These are phyloP conservation scores for Aspergillus quadricinctus DNA, from an alignment of 2,329 filamentous ascomycete genomes.

Conservation along the genomic window DNA sequence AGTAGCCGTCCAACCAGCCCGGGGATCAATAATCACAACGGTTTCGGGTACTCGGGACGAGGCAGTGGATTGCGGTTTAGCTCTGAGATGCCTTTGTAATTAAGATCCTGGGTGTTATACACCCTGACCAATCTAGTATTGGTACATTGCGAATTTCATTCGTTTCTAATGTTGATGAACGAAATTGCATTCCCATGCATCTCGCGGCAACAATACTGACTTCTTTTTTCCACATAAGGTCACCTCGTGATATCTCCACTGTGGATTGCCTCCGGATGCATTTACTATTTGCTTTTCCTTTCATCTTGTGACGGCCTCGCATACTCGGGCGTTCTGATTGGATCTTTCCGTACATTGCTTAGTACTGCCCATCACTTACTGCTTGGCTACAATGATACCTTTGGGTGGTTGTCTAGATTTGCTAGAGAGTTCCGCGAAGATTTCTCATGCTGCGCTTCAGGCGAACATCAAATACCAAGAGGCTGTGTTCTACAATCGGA, in stretches of 20 bases:
- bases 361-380: neutral
- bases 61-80: constrained; percentile 38
- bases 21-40: constrained; percentile 31
- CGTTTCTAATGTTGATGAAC: neutral
- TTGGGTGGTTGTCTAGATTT: neutral
- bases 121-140: neutral
- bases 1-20: constrained; percentile 40
- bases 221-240: neutral
- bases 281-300: neutral
- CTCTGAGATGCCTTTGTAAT: constrained; percentile 31
- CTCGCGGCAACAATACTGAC: neutral
- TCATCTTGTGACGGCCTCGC: neutral
- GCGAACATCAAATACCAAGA: neutral
- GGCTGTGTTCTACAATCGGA: too few relatives aligned
- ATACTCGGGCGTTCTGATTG: neutral
- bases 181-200: neutral
- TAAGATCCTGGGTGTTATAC: neutral
- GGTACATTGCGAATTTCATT: neutral
- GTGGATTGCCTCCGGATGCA: neutral
- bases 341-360: neutral
- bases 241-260: neutral
- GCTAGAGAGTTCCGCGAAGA: neutral
- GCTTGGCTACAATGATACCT: neutral
- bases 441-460: neutral
- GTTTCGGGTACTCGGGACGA: constrained; percentile 26